Evolutionary conservation across 2,329 filamentous ascomycete species (phyloP), one percentile per base, ranked within the genome.

Genomic region (Aspergillus unguis): DNA sequence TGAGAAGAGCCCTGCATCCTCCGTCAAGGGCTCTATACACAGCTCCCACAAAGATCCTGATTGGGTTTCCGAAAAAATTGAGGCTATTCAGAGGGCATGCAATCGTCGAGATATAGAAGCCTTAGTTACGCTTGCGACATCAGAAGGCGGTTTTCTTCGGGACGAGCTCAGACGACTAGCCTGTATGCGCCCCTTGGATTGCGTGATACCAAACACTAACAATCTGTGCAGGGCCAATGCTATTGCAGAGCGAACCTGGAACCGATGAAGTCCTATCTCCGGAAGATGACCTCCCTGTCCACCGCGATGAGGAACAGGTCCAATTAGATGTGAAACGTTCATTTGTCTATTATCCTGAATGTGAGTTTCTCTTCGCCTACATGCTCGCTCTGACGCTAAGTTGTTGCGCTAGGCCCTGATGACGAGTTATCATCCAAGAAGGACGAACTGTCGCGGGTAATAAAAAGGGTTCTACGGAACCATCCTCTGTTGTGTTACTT

Each of bases 341-440:
- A n/a, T 99, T 99, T 72, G 87, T 97, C 55, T 95, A 96, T 75
- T 99, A 99, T 70, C 94, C 94, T 9, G 81, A 83, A 57, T 83
- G 91, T 94, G 78, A 64, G 80, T 61, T 52, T 53, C 32, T 43
- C 44, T 45, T 11, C 2, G 44, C 48, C 42, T 6, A 23, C 10
- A 10, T 27, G 23, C 11, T 5, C 3, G 26, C 9, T 10, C 35
- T 6, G 35, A 4, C 38, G 28, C 26, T 54, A n/a, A 50, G 25
- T 28, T 17, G 6, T 50, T 41, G 44, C 40, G 3, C 51, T n/a
- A 90, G 86, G 86, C 71, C 83, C 86, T 8, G 81, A 87, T 29
- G 77, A 82, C 58, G 85, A 92, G 60, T 80, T 95, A 52, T 78
- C 83, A 43, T 70, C 71, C 40, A 86, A 88, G 66, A 96, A 94